A percentile compares a stretch with the other conserved stretches of the same genome.
Evolutionary conservation across 2,329 filamentous ascomycete genomes (phyloP).

Genomic region (Botrytis elliptica): DNA sequence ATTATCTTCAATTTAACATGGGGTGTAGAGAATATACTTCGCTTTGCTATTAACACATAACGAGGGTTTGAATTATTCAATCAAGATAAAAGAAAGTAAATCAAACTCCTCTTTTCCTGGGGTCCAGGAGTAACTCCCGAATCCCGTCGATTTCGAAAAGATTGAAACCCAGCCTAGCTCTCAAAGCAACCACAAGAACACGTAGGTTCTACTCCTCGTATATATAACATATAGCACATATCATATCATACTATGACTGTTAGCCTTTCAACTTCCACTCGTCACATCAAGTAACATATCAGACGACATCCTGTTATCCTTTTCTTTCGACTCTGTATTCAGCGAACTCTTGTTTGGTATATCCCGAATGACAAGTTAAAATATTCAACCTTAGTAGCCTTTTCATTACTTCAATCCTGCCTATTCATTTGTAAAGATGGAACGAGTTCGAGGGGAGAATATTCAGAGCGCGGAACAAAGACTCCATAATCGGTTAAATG

Average conservation of each 20-base stretch:
- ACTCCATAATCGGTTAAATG: background rate
- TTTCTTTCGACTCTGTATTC: background rate
- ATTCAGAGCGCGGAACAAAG: background rate
- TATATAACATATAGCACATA: background rate
- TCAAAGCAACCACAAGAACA: background rate
- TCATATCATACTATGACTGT: background rate
- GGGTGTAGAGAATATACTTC: background rate
- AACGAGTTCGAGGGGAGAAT: background rate
- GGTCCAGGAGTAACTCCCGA: background rate
- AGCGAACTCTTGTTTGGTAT: background rate
- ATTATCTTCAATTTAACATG: background rate
- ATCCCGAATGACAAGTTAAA: background rate
- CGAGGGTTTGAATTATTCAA: rapidly evolving
- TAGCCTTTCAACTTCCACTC: background rate
- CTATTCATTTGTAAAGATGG: rapidly evolving
- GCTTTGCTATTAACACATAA: background rate
- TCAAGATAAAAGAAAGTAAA: background rate
- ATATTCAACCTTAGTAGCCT: background rate
- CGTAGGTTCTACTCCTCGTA: background rate
- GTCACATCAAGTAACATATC: background rate
- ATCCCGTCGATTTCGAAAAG: background rate
- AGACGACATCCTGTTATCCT: background rate
- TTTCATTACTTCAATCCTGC: background rate
- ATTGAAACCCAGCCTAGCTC: background rate
- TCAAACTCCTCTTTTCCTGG: background rate